Evolutionary conservation across 257 asterid species (phyloP), one percentile per base, ranked within the genome.

Genomic region (Solanum megistacrolobum): DNA sequence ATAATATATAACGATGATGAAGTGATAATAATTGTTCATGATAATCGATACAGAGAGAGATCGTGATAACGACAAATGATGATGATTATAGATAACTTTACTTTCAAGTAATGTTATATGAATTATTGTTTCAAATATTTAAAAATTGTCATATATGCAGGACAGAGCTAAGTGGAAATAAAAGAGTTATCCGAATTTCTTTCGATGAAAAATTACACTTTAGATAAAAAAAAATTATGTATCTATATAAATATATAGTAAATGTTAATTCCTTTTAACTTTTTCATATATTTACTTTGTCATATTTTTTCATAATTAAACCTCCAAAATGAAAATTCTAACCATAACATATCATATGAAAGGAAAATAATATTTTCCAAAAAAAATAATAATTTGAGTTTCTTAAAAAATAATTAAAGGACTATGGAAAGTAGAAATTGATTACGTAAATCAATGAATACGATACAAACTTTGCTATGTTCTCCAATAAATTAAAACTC

Each of bases 271-370:
- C 1, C 1, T 65, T 27, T n/a, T 65, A 65, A 65, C 3, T 48
- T 48, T 48, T 14, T 14, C 21, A 48, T 48, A 14, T 48, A 5
- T 48, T 12, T 13, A 4, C 31, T 23, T 62, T 6, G 23, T 23
- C 14, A 9, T 62, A 46, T 46, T 31, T 0, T 38, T 41, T 41
- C 4, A 21, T 58, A 58, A 21, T 65, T 65, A 1, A 65, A 65
- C 2, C 3, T 65, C 3, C 5, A 0, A 0, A 12, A 10, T 25
- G 0, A 65, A 65, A n/a, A n/a, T 10, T 10, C 12, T 1, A 5
- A 25, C 18, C 8, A 10, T 65, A 6, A 11, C 0, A 25, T 9
- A 60, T 60, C 12, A 60, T 25, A 11, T n/a, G 72, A 5, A 11
- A 27, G 5, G 5, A 65, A 62, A n/a, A 16, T 11, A 2, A 9